Evolutionary conservation across 129 eudicot genomes (phyloP).

Genomic region (Flaveria robusta): DNA sequence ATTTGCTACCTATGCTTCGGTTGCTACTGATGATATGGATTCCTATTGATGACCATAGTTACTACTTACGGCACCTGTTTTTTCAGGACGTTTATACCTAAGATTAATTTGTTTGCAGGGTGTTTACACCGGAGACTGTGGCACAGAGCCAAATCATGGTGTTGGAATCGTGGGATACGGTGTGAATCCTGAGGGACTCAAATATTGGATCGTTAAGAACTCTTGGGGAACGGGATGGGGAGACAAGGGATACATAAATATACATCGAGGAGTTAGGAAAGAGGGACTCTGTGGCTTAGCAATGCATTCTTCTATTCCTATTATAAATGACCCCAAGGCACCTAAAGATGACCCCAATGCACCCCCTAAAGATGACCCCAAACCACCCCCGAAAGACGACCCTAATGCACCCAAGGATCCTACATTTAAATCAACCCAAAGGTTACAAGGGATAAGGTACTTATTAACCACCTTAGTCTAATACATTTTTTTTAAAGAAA

Average conservation of each 20-base stretch:
- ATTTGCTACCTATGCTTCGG: too few species aligned
- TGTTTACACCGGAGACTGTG: conserved; percentile 71
- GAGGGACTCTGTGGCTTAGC: conserved; percentile 27
- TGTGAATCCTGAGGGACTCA: conserved; percentile 9
- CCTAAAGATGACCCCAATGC: neutral
- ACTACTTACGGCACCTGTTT: neutral
- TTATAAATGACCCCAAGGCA: conserved; percentile 27
- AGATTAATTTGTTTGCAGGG: conserved; percentile 50
- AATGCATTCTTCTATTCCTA: neutral
- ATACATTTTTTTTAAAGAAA: neutral
- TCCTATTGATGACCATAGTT: too few species aligned
- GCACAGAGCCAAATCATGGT: conserved; percentile 52
- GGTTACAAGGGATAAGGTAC: conserved; percentile 10
- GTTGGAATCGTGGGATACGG: conserved; percentile 30
- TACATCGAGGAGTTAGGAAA: conserved; percentile 11
- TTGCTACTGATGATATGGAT: too few species aligned
- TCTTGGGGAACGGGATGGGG: conserved; percentile 33
- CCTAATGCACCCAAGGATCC: conserved; percentile 32
- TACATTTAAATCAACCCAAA: neutral
- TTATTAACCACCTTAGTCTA: neutral
- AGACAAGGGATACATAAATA: conserved; percentile 25
- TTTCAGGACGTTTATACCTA: conserved; percentile 54
- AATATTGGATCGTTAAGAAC: conserved; percentile 32
- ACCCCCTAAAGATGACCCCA: neutral
- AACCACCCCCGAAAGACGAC: conserved; percentile 25